Conservation (phyloP, 202 grass and related monocot genomes). For the Cymbopogon flexuosus region DNA sequence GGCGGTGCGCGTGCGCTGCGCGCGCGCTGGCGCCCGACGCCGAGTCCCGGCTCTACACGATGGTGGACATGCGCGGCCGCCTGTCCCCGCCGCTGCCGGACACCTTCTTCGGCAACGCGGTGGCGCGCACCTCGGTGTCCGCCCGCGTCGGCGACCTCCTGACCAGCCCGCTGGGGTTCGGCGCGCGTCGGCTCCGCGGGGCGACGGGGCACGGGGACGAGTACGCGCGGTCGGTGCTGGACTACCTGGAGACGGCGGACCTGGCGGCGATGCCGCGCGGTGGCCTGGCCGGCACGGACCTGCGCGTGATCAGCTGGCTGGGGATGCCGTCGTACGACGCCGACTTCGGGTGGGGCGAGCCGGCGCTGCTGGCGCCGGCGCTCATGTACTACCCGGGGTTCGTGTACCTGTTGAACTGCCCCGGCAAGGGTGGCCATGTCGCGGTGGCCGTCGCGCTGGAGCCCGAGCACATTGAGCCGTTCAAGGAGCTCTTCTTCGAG, state of each 20-base stretch:
- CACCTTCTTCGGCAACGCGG: constrained; percentile 62
- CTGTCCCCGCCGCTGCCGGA: constrained; percentile 44
- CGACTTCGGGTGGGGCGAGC: constrained; percentile 68
- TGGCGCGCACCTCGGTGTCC: constrained; percentile 31
- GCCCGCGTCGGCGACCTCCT: constrained; percentile 31
- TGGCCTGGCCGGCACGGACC: constrained; percentile 26
- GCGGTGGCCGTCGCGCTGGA: constrained; percentile 43
- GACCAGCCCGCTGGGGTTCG: neutral
- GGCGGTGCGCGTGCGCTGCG: constrained; percentile 56
- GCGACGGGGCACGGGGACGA: constrained; percentile 41
- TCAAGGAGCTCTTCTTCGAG: constrained; percentile 48
- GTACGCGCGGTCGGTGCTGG: constrained; percentile 46
- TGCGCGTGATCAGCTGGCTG: constrained; percentile 53
- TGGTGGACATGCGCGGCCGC: constrained; percentile 48
- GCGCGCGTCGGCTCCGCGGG: constrained; percentile 27
- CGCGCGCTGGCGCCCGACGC: constrained; percentile 25
- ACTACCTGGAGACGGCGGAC: constrained; percentile 46
- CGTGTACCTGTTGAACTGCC: constrained; percentile 43
- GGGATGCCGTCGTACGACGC: constrained; percentile 50
- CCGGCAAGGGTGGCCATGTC: constrained; percentile 30
- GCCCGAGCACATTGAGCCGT: constrained; percentile 31
- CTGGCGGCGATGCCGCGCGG: constrained; percentile 5
- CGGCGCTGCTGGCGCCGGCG: constrained; percentile 37
- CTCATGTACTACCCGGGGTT: constrained; percentile 36
- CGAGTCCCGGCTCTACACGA: constrained; percentile 43